A percentile compares a stretch with the other conserved stretches of the same genome.
Conservation (phyloP, 139 green algal species). For the Chloropicon primus region DNA sequence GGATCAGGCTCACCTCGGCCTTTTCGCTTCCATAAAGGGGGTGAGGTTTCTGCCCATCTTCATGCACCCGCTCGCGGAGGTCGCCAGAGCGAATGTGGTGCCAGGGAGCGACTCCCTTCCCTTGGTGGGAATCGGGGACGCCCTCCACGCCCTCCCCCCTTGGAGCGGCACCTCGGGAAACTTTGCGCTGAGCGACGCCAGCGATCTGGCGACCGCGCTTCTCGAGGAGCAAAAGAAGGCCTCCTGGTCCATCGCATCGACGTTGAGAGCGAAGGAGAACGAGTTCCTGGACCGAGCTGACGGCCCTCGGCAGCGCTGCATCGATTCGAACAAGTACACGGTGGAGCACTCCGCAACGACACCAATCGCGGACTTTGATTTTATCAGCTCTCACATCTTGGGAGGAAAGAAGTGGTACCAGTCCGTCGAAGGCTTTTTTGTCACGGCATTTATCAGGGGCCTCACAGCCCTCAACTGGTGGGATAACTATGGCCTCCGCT, state of each 20-base stretch:
- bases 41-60: not conserved
- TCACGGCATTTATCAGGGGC: not conserved
- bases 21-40: not conserved
- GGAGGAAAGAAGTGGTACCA: not conserved
- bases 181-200: not conserved
- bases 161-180: not conserved
- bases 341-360: not conserved
- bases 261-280: not conserved
- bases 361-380: not conserved
- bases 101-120: not conserved
- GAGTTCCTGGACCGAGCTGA: not conserved
- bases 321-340: not conserved
- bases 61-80: not conserved
- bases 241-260: not conserved
- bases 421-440: not conserved
- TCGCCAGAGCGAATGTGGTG: not conserved
- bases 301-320: not conserved
- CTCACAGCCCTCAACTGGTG: not conserved
- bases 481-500: not conserved
- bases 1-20: not conserved
- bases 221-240: not conserved
- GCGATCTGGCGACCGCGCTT: not conserved
- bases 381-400: not conserved
- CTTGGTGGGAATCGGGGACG: not conserved
- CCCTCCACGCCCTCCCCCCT: not conserved